Base-by-base conservation (phyloP, 2,329 filamentous ascomycete species). In the Cladophialophora bantiana region DNA sequence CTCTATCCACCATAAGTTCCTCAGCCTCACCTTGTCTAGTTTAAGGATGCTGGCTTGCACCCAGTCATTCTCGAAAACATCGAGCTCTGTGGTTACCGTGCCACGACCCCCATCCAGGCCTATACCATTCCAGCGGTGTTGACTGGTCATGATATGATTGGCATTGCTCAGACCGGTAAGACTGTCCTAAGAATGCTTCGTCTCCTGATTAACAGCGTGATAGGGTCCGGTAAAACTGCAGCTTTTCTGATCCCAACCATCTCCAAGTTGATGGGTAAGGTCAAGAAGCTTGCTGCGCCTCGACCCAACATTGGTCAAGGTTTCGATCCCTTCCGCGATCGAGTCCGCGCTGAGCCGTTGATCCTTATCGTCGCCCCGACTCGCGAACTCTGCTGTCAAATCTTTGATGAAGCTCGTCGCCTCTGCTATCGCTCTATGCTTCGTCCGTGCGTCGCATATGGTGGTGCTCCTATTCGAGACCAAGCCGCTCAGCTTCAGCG, bases 371-470 rank as follows among this genome's bases (percentile, higher is more conserved):
- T 99, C 26, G 90, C 88, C 10, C 95, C 95, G 0, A 95, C 91
- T 62, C 91, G 95, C 40, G 95, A 99, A 83, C 81, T 99, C 4
- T 93, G 93, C 0, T 90, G 93, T 2, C 95, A 99, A 76, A 97
- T 98, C 72, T 98, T 97, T 79, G 93, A 97, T 70, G 94, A 98
- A 77, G 89, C 92, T 32, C 90, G 95, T 69, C 93, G 94, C 73
- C 88, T 98, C 57, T 97, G 93, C 77, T 99, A 99, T 74, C 89
- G 95, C 1, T 93, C 92, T 3, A 97, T 96, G 92, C 85, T 99
- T 65, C 93, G 95, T 48, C 94, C 95, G 31, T 93, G 91, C 72
- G 93, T 96, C 52, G 84, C 90, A 35, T 99, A 98, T 72, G 95
- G 95, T 58, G 95, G 95, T 69, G 88, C 88, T 6, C 91, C 92